A percentile compares a stretch with the other conserved stretches of the same genome.
Conservation (phyloP, 371 early-diverging fungal genomes). For the Gilbertella persicaria region DNA sequence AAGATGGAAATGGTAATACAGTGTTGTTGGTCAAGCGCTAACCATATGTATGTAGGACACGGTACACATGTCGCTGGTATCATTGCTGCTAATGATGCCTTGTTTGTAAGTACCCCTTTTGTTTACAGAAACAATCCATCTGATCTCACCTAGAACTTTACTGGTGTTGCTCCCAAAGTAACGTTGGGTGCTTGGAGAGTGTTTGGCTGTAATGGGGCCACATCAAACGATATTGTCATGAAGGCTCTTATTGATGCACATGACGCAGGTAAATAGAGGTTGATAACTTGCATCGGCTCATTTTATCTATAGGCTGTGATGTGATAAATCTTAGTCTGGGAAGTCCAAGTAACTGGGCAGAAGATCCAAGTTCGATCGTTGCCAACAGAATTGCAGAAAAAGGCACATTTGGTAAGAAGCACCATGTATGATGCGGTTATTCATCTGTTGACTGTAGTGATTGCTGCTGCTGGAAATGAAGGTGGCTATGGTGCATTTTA, state of each 20-base stretch:
- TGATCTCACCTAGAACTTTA: conserved; percentile 36
- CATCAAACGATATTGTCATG: conserved; percentile 66
- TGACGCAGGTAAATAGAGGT: conserved; percentile 50
- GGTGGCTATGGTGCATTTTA: conserved; percentile 58
- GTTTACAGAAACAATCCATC: neutral
- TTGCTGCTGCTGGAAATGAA: conserved; percentile 68
- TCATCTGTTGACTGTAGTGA: conserved; percentile 30
- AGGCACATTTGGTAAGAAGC: conserved; percentile 36
- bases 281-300: neutral
- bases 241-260: conserved; percentile 67
- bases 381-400: conserved; percentile 47
- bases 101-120: conserved; percentile 15
- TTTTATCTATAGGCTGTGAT: conserved; percentile 42
- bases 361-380: conserved; percentile 53
- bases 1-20: conserved; percentile 24
- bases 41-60: conserved; percentile 33
- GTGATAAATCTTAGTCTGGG: conserved; percentile 79
- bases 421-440: neutral
- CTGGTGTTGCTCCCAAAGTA: conserved; percentile 70
- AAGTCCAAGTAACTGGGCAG: conserved; percentile 58
- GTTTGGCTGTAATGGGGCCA: conserved; percentile 69
- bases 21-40: too few species aligned
- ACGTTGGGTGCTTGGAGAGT: conserved; percentile 64
- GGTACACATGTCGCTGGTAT: conserved; percentile 73
- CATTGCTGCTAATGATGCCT: conserved; percentile 54